A percentile compares a stretch with the other conserved stretches of the same genome.
Conservation (phyloP, 352 stramenopile species). For the Globisporangium irregulare region DNA sequence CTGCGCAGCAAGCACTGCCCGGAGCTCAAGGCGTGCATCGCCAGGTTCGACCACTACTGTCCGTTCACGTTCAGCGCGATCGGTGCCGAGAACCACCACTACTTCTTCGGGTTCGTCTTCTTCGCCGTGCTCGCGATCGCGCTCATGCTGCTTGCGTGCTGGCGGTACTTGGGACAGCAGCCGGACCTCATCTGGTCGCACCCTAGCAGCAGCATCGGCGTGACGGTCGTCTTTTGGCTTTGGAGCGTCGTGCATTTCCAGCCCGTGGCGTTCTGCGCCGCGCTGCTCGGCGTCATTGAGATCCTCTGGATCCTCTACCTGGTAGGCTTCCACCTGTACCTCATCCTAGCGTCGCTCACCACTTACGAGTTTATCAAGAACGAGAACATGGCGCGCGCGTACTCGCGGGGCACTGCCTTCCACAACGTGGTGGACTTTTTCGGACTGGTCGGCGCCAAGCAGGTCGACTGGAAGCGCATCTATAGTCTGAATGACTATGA, state of each 20-base stretch:
- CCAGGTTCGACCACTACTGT: conserved; percentile 85
- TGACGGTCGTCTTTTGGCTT: conserved; percentile 22
- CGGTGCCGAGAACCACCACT: conserved; percentile 92
- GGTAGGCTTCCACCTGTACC: conserved; percentile 63
- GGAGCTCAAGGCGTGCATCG: conserved; percentile 75
- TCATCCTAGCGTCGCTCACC: conserved; percentile 54
- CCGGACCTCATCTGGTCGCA: conserved; percentile 20
- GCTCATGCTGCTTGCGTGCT: conserved; percentile 45
- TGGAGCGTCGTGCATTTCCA: conserved; percentile 64
- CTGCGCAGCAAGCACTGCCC: conserved; percentile 78
- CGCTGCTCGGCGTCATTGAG: conserved; percentile 51
- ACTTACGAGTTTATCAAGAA: conserved; percentile 81
- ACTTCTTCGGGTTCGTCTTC: conserved; percentile 93
- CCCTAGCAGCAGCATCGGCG: background rate
- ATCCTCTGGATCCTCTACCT: conserved; percentile 75
- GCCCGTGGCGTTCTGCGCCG: conserved; percentile 51
- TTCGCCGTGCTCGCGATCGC: conserved; percentile 57
- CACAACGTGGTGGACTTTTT: conserved; percentile 68
- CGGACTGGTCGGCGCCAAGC: conserved; percentile 25
- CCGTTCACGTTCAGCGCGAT: conserved; percentile 93
- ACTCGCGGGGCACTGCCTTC: conserved; percentile 50
- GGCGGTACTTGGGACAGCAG: conserved; percentile 28
- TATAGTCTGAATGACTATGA: conserved; percentile 59
- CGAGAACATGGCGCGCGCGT: conserved; percentile 50
- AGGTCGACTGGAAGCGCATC: conserved; percentile 56